A percentile compares a stretch with the other conserved stretches of the same genome.
Conservation (phyloP, 2,329 filamentous ascomycete genomes). For the Colletotrichum scovillei region DNA sequence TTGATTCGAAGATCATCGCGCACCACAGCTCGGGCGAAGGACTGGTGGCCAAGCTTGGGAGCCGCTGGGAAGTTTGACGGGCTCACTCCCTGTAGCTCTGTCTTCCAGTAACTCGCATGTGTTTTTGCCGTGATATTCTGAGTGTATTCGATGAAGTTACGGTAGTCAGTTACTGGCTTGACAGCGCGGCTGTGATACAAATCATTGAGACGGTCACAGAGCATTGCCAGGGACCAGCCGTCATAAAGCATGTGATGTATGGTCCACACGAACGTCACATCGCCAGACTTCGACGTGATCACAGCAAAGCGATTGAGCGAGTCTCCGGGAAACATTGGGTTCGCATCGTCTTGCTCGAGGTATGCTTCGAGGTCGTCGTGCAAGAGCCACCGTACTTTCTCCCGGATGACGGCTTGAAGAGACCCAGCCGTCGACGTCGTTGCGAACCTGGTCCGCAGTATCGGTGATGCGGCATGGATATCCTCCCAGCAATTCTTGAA, state of each 20-base stretch:
- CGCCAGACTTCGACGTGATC: slow-evolving; percentile 1
- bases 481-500: slow-evolving; percentile 38
- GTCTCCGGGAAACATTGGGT: slow-evolving; percentile 38
- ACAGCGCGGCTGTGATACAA: background rate
- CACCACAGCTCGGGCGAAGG: slow-evolving; percentile 12
- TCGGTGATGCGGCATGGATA: slow-evolving; percentile 30
- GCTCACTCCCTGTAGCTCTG: background rate
- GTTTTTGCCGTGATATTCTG: background rate
- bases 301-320: slow-evolving; percentile 38
- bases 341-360: slow-evolving; percentile 12
- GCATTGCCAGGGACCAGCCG: slow-evolving; percentile 20
- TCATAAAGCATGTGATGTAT: slow-evolving; percentile 35
- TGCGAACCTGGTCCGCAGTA: slow-evolving; percentile 39
- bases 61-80: background rate
- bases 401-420: slow-evolving; percentile 62
- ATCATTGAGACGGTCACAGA: slow-evolving; percentile 11
- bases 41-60: background rate
- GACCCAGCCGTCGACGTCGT: slow-evolving; percentile 18
- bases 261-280: slow-evolving; percentile 36
- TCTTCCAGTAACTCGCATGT: background rate
- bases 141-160: slow-evolving; percentile 11
- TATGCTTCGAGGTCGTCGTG: slow-evolving; percentile 24
- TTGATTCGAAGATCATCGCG: slow-evolving; percentile 2
- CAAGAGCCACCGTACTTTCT: slow-evolving; percentile 1
- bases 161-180: slow-evolving; percentile 10